Evolutionary conservation across 352 stramenopile genomes (phyloP), one percentile per base, ranked within the genome.

Genomic region (Pythium coloratum): DNA sequence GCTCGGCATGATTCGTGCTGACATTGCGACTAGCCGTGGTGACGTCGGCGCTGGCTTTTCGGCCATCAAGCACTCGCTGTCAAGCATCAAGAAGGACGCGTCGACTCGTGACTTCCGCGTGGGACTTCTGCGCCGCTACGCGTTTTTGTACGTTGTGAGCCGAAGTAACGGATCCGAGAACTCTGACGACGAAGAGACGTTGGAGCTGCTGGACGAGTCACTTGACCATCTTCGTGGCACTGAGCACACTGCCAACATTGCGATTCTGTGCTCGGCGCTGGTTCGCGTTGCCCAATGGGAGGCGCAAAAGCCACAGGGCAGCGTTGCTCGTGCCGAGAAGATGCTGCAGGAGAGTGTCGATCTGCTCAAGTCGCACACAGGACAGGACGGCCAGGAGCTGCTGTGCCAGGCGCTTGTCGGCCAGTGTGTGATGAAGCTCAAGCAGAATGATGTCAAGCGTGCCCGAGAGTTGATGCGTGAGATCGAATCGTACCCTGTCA

Each of bases 401-500:
- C 68, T 86, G 62, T 77, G 75, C 55, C 71, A 80, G n/a, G 62
- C 77, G 30, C 74, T 91, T 12, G 70, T 89, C 9, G 80, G 77
- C 7, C 68, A 86, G 30, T 91, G 80, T 26, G 77, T 91, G 38
- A 69, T 91, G 8, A 66, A 82, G 20, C 72, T 91, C n/a, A 80
- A 76, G 55, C 63, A 78, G 30, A 69, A 72, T 6, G 75, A 83
- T 47, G 56, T 75, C 14, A 63, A 46, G 0, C 51, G 75, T 26
- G 82, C 82, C 3, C 47, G 59, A 2, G 36, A 72, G 49, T 47
- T 83, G 28, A 79, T 89, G 64, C 44, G 70, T 28, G 74, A 84
- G 47, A 80, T 89, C 16, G 76, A 86, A 42, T 32, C 69, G 3
- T 58, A 89, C 24, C 64, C 73, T 5, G 62, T 71, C 34, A 67